Evolutionary conservation across 805 yeast genomes (phyloP), one percentile per base, ranked within the genome.

Genomic region (Saccharomycopsis sp.): DNA sequence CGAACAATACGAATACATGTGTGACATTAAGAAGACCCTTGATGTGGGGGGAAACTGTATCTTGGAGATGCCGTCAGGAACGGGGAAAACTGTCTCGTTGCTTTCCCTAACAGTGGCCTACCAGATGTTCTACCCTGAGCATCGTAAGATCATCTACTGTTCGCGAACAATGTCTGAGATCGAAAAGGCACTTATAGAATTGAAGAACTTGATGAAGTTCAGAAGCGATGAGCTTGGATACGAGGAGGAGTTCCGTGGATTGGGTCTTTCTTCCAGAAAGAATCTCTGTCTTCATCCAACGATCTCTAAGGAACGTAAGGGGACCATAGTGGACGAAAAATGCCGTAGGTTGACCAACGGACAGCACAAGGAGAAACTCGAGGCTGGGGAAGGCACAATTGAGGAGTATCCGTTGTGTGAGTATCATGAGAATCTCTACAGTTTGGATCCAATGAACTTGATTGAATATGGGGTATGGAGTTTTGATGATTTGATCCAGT

Each of bases 141-240:
- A 90, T 68, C 75, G 97, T 17, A 94, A 93, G 77, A 85, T 94
- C 64, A 89, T 94, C 3, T 94, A 94, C 73, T 94, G 99, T 72
- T 94, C 99, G 3, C 98, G 99, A 79, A 94, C 99, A 38, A 94
- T 94, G 98, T 89, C 97, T 9, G 99, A 94, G 74, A 94, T 94
- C 70, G 99, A 94, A 73, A 94, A 94, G 73, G 97, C 99, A 0
- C 75, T 94, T 68, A 89, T 93, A 5, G 99, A 94, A 75, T 77
- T 94, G 75, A 85, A 88, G 62, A 84, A 82, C 58, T 77, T 94
- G 66, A 94, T 94, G 98, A 89, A 83, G 57, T 94, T 80, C 69
- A 79, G 99, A 64, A 73, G 91, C 1, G 78, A 83, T 54, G 96
- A 89, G 68, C 76, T 94, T 54, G 98, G 98, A 0, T 83, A 79